phyloP scores from a whole-genome alignment of 169 alveolate genomes.

The Neospora caninum region DNA sequence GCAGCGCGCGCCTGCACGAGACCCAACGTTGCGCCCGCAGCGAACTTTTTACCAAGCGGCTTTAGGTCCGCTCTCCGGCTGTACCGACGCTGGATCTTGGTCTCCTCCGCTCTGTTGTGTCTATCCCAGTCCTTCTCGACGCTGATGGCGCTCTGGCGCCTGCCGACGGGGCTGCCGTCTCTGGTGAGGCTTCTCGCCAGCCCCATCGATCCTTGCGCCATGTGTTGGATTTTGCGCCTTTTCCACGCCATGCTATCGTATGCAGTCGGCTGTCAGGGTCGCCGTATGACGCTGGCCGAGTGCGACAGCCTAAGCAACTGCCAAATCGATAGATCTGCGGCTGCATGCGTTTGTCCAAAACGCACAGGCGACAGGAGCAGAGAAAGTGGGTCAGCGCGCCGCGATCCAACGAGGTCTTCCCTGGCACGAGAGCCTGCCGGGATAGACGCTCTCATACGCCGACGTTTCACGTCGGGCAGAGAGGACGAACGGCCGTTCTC shows the following conservation, averaged over 20 bases:
- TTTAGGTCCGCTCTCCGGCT: background rate
- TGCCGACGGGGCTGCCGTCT: constrained; percentile 19
- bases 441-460: too few relatives aligned
- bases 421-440: too few relatives aligned
- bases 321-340: background rate
- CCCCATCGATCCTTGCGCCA: constrained; percentile 12
- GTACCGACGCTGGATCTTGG: constrained; percentile 25
- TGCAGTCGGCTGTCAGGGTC: constrained; percentile 12
- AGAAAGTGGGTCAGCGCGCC: background rate
- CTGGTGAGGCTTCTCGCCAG: constrained; percentile 22
- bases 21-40: background rate
- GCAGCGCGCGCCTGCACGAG: background rate
- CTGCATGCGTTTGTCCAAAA: too few relatives aligned
- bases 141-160: constrained; percentile 10
- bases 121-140: constrained; percentile 11
- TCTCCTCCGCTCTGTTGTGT: constrained; percentile 17
- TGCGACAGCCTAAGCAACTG: background rate
- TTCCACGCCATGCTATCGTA: constrained; percentile 31
- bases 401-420: background rate
- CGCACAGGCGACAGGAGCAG: too few relatives aligned
- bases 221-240: constrained; percentile 17
- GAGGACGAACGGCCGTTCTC: too few relatives aligned
- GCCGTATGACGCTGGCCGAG: constrained; percentile 5
- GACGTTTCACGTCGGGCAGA: too few relatives aligned
- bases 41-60: background rate